phyloP scores from a whole-genome alignment of 371 early-diverging fungal species.

The Rhizopus microsporus region DNA sequence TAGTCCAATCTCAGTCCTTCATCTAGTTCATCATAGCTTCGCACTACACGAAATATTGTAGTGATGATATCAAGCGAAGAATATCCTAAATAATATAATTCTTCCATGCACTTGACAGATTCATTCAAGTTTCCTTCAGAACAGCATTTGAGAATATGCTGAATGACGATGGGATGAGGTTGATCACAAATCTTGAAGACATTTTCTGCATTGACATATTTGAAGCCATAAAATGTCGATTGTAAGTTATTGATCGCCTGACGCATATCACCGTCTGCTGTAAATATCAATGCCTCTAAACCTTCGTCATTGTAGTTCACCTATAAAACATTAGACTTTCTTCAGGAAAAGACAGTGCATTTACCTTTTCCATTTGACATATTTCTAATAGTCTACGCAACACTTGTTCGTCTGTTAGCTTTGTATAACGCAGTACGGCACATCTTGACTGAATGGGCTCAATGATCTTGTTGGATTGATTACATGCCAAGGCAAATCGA shows the following conservation, averaged over 20 bases:
- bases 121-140: conserved; percentile 64
- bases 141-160: conserved; percentile 73
- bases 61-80: conserved; percentile 89
- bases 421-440: conserved; percentile 90
- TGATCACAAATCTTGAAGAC: conserved; percentile 97
- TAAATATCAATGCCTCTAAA: conserved; percentile 91
- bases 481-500: conserved; percentile 98
- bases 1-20: conserved; percentile 71
- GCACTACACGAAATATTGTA: conserved; percentile 87
- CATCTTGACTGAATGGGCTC: conserved; percentile 99
- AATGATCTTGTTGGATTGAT: conserved; percentile 95
- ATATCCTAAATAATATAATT: conserved; percentile 85
- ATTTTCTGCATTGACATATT: conserved; percentile 80
- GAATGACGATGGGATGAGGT: conserved; percentile 87
- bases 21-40: conserved; percentile 48
- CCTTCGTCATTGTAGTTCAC: conserved; percentile 86
- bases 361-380: conserved; percentile 80
- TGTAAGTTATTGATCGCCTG: conserved; percentile 98
- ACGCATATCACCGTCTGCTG: conserved; percentile 99
- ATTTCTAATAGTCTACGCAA: conserved; percentile 80
- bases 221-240: conserved; percentile 85
- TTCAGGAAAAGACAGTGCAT: not conserved
- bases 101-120: conserved; percentile 68
- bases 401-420: conserved; percentile 79
- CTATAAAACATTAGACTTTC: conserved; percentile 27